Evolutionary conservation across 345 rosid species (phyloP).

Genomic region (Lepidium africanum): DNA sequence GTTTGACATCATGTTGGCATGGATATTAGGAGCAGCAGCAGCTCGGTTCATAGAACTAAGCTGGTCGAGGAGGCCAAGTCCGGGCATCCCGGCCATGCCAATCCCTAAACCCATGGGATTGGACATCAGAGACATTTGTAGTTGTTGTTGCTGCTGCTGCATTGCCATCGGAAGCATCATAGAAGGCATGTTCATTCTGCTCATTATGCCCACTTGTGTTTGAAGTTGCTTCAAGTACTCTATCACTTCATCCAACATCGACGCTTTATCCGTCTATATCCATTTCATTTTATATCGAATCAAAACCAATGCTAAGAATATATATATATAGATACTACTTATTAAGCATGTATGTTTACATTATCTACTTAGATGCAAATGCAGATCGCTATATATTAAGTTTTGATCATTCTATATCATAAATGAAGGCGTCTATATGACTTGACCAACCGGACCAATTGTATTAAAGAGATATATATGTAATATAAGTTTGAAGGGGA

Average conservation of each 20-base stretch:
- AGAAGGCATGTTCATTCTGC: constrained; percentile 62
- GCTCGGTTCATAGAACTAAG: constrained; percentile 39
- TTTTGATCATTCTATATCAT: too few species aligned
- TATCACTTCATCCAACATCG: constrained; percentile 95
- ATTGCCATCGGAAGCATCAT: constrained; percentile 77
- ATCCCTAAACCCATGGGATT: constrained; percentile 48
- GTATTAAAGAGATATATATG: constrained; percentile 1
- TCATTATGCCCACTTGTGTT: constrained; percentile 80
- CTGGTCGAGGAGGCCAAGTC: constrained; percentile 18
- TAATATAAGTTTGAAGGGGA: background rate
- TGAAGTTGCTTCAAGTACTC: constrained; percentile 87
- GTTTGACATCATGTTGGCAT: constrained; percentile 36
- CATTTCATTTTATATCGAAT: background rate
- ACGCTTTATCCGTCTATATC: constrained; percentile 85
- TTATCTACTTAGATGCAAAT: too few species aligned
- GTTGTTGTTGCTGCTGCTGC: constrained; percentile 59
- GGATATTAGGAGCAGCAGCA: constrained; percentile 27
- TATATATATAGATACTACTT: too few species aligned
- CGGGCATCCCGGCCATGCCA: constrained; percentile 58
- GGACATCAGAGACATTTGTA: constrained; percentile 81
- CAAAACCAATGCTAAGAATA: background rate
- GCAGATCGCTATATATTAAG: too few species aligned
- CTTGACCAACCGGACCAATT: constrained; percentile 6
- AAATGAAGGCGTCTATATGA: background rate
- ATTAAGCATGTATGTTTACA: too few species aligned